Base-by-base conservation (phyloP, 2,329 filamentous ascomycete species). In the Bisporella sp. region DNA sequence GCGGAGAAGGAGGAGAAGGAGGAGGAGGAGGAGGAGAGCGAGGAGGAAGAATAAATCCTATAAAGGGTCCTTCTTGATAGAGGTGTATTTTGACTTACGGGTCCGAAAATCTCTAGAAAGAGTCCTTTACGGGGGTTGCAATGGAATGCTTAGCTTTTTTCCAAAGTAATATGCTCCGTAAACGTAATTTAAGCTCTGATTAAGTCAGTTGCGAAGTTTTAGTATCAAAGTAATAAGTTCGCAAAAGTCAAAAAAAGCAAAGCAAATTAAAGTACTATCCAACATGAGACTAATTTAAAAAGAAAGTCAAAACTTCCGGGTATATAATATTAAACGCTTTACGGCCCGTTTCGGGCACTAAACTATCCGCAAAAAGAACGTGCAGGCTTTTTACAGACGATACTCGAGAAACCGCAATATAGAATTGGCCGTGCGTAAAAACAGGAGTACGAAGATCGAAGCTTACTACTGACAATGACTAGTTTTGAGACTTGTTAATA, bases 401-500 rank as follows among this genome's bases (percentile, higher is more conserved):
- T 29, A 47, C 21, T 39, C 29, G 21, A 13, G 32, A 44, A 29
- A 45, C 21, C 30, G n/a, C 6, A 6, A 49, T 39, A 45, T 49
- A 49, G 44, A 49, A 44, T 21, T 49, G 32, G 5, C 21, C 32
- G 31, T 49, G 32, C 44, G n/a, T 35, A 49, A 49, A 49, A 21
- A 31, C 31, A n/a, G 28, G 9, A 11, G 5, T 44, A 13, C 28
- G 30, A 7, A 49, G 40, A 48, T 48, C 9, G 2, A 48, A 11
- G 8, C n/a, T 29, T 13, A 48, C 33, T 12, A 13, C 33, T 21
- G 31, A 35, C 29, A 48, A 48, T 1, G 7, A 13, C 13, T 48
- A 29, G 6, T 11, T 4, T 35, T 48, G 31, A 4, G n/a, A 48
- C 29, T 48, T 48, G 35, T 48, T 48, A 11, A 48, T 48, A 1